Base-by-base conservation (phyloP, 176 grass and related monocot species). In the Triticum urartu region DNA sequence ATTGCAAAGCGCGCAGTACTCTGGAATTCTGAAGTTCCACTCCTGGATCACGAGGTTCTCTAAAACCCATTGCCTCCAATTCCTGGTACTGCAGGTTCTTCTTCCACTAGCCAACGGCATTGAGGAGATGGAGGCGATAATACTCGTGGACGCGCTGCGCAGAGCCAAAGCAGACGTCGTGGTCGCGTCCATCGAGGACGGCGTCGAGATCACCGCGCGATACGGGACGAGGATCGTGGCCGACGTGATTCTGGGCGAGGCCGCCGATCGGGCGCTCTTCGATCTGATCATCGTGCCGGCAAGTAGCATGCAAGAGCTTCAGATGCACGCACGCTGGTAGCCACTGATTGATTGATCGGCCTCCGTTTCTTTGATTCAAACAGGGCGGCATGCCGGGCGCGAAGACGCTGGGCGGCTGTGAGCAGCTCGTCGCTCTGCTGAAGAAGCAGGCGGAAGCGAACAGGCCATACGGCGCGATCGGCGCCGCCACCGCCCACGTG, bases 361-460 rank as follows among this genome's bases (percentile, higher is more conserved):
- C 24, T 61, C 24, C 34, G 60, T 47, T 75, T 62, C 48, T 1
- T n/a, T 11, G 7, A 3, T 75, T 20, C 40, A 18, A 68, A 7
- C 68, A 94, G 93, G 93, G 93, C n/a, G 93, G 93, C 7, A 38
- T 86, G 83, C 81, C 87, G n/a, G 87, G 88, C 5, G 93, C 88
- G 1, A 75, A 90, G 34, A 84, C 79, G 80, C 72, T 94, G 20
- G 20, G 85, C 43, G 36, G 72, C 9, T 88, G 79, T 5, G 88
- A 78, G 84, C 67, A 83, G 48, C 85, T 94, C 15, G 28, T 88
- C 26, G 12, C 28, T 15, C 40, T 94, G 5, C 87, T 94, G 36
- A 88, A 85, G 65, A 86, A 43, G 68, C 93, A 94, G 12, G 90
- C 90, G 0, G 79, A 59, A 26, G 83, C 85, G 24, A 68, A 56